Percentiles rank a stretch among this genome's conserved stretches.
Evolutionary conservation across 2,329 filamentous ascomycete species (phyloP).

Genomic region (Drechslerella coelobrocha): DNA sequence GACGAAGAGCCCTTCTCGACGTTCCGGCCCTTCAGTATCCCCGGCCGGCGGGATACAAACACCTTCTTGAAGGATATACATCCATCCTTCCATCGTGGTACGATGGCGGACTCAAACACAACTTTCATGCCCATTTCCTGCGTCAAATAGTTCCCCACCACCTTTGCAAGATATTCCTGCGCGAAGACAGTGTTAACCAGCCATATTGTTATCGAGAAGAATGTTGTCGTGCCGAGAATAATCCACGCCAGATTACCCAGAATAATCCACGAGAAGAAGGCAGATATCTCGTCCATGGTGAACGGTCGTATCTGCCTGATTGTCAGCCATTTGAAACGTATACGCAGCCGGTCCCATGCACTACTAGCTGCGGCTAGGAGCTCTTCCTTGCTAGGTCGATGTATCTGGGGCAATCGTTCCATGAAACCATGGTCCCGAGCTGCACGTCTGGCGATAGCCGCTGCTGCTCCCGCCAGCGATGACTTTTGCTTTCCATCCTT

Average conservation of each 20-base stretch:
- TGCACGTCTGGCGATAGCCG: constrained; percentile 44
- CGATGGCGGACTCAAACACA: constrained; percentile 96
- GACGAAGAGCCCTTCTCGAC: constrained; percentile 91
- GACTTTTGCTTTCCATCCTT: constrained; percentile 38
- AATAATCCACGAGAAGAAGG: constrained; percentile 93
- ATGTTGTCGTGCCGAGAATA: constrained; percentile 94
- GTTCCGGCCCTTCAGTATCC: constrained; percentile 68
- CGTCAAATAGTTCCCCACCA: constrained; percentile 94
- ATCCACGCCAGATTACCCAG: constrained; percentile 94
- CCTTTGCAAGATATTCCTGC: constrained; percentile 91
- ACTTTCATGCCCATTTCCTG: constrained; percentile 91
- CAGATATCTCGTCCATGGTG: constrained; percentile 95
- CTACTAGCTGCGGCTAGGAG: constrained; percentile 87
- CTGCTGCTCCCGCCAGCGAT: constrained; percentile 34
- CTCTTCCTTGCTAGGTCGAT: constrained; percentile 91
- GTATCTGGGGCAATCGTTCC: constrained; percentile 73
- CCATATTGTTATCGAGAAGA: constrained; percentile 89
- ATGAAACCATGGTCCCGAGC: constrained; percentile 62
- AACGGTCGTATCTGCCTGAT: constrained; percentile 92
- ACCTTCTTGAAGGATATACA: constrained; percentile 97
- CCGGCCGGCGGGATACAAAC: constrained; percentile 88
- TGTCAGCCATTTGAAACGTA: constrained; percentile 97
- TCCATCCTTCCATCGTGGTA: constrained; percentile 91
- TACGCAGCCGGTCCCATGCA: constrained; percentile 86
- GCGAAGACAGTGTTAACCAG: constrained; percentile 95